Conservation (phyloP, 1,284 basidiomycete species). For the Crepidotus sp. region DNA sequence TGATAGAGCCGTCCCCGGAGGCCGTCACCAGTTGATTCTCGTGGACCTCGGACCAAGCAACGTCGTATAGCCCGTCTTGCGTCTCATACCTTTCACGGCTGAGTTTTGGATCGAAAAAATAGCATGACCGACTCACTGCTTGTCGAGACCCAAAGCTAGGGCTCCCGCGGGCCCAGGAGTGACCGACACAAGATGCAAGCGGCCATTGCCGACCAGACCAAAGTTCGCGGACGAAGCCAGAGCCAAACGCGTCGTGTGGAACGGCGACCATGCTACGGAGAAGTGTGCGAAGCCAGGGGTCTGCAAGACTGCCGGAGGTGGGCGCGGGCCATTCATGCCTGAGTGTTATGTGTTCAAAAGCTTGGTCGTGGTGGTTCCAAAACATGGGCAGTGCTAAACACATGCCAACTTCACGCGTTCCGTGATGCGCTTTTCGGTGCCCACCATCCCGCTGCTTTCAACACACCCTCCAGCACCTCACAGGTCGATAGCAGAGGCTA, state of each 20-base stretch:
- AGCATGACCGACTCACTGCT: slow-evolving; percentile 42
- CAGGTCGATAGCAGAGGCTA: slow-evolving; percentile 45
- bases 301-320: slow-evolving; percentile 44
- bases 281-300: slow-evolving; percentile 89
- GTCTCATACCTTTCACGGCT: slow-evolving; percentile 71
- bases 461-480: slow-evolving; percentile 28
- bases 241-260: slow-evolving; percentile 75
- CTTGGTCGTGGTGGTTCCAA: background rate
- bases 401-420: background rate
- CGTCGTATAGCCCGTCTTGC: slow-evolving; percentile 87
- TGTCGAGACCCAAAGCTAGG: slow-evolving; percentile 48
- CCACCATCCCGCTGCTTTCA: slow-evolving; percentile 60
- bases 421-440: slow-evolving; percentile 71
- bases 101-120: slow-evolving; percentile 18
- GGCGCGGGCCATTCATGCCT: slow-evolving; percentile 14
- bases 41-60: slow-evolving; percentile 89
- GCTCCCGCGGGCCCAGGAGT: slow-evolving; percentile 35
- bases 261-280: slow-evolving; percentile 85
- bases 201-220: slow-evolving; percentile 90
- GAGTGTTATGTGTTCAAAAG: background rate
- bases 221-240: slow-evolving; percentile 91
- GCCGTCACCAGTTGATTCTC: slow-evolving; percentile 90
- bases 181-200: slow-evolving; percentile 64
- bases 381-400: slow-evolving; percentile 3
- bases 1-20: slow-evolving; percentile 87